Conservation (phyloP, 345 rosid species). For the Salix exigua region DNA sequence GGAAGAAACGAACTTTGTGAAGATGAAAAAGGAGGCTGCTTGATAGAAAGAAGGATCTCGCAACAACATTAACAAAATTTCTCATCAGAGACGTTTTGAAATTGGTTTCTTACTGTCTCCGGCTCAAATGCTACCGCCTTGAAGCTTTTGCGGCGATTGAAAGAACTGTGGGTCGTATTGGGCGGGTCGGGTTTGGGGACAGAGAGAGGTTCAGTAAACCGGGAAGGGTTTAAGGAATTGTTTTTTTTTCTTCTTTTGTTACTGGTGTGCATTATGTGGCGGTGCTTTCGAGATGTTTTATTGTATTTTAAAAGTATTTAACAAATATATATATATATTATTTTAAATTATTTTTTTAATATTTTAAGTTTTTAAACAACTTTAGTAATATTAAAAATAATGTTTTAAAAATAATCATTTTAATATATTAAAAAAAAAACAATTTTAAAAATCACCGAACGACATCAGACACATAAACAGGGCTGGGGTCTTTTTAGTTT, state of each 20-base stretch:
- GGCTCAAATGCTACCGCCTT: neutral
- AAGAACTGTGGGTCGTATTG: neutral
- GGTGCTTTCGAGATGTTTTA: neutral
- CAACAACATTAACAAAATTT: slow-evolving; percentile 2
- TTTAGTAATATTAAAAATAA: too few relatives aligned
- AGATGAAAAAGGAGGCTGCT: neutral
- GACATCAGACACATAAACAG: neutral
- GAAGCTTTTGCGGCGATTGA: neutral
- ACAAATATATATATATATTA: too few relatives aligned
- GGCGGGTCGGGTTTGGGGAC: neutral
- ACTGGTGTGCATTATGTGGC: too few relatives aligned
- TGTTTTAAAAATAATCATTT: too few relatives aligned
- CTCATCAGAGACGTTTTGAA: neutral
- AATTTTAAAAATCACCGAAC: too few relatives aligned
- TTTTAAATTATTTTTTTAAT: too few relatives aligned
- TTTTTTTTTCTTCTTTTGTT: neutral
- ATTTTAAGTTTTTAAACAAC: too few relatives aligned
- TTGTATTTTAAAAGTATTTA: too few relatives aligned
- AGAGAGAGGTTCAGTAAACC: neutral
- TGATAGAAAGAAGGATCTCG: slow-evolving; percentile 6
- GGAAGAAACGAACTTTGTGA: neutral
- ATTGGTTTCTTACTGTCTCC: neutral
- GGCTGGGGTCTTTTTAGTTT: neutral
- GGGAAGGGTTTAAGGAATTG: neutral
- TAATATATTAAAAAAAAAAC: too few relatives aligned